Evolutionary conservation across 192 early-diverging fungal species (phyloP).

Genomic region (Backusella tarrabulga): DNA sequence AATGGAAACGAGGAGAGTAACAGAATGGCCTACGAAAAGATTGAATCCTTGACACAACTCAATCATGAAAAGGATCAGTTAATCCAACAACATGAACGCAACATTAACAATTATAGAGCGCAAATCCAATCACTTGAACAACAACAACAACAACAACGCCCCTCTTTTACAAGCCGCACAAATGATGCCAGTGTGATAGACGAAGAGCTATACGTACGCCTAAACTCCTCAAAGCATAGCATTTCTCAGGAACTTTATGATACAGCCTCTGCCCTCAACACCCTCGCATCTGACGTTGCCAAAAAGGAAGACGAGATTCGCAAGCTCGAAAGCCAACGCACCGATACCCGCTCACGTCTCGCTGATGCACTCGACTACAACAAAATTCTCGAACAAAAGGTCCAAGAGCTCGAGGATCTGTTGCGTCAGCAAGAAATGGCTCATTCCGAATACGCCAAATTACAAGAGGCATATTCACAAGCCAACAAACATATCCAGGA

Average conservation of each 20-base stretch:
- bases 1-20: neutral
- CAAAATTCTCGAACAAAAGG: neutral
- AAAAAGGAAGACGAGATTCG: conserved; percentile 3
- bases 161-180: neutral
- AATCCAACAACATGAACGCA: neutral
- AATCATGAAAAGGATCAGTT: neutral
- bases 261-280: neutral
- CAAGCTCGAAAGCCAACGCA: neutral
- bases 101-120: neutral
- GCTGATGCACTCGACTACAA: neutral
- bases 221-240: neutral
- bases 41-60: neutral
- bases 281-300: neutral
- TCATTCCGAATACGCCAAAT: neutral
- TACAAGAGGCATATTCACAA: neutral
- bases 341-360: neutral
- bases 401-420: neutral
- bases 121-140: neutral
- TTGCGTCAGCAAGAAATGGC: neutral
- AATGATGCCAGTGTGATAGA: neutral
- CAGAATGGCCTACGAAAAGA: neutral
- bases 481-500: neutral
- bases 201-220: neutral
- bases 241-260: neutral
- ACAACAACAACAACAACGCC: neutral